phyloP scores from a whole-genome alignment of 306 rosid species.

The Coriaria nepalensis region DNA sequence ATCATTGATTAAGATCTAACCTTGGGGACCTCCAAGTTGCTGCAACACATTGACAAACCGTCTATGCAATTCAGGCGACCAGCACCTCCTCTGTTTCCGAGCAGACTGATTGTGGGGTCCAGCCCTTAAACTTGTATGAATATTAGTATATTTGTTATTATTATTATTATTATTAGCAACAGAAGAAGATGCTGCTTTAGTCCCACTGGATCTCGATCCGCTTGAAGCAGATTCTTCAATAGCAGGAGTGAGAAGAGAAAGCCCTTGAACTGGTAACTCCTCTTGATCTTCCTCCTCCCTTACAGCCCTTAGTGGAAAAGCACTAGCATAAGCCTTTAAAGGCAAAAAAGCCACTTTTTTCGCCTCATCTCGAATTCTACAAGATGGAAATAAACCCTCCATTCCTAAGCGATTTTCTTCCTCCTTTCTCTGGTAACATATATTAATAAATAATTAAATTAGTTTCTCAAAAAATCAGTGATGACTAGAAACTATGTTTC shows the following conservation, averaged over 20 bases:
- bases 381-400: constrained; percentile 38
- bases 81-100: constrained; percentile 90
- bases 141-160: background rate
- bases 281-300: constrained; percentile 68
- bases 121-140: constrained; percentile 25
- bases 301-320: constrained; percentile 20
- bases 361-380: constrained; percentile 35
- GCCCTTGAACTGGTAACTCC: constrained; percentile 40
- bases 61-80: constrained; percentile 94
- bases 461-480: background rate
- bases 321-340: constrained; percentile 39
- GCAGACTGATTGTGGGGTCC: constrained; percentile 28
- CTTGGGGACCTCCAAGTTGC: constrained; percentile 94
- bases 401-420: constrained; percentile 25
- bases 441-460: background rate
- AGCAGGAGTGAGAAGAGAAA: constrained; percentile 57
- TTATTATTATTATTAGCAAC: constrained; percentile 11
- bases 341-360: constrained; percentile 35
- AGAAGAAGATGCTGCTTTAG: constrained; percentile 43
- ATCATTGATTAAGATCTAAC: constrained; percentile 28
- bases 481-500: background rate
- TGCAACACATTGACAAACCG: constrained; percentile 73
- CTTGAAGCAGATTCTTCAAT: constrained; percentile 50
- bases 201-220: constrained; percentile 43
- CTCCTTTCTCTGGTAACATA: constrained; percentile 36